Conservation (phyloP, 2,329 filamentous ascomycete genomes). For the Fusarium chaquense region DNA sequence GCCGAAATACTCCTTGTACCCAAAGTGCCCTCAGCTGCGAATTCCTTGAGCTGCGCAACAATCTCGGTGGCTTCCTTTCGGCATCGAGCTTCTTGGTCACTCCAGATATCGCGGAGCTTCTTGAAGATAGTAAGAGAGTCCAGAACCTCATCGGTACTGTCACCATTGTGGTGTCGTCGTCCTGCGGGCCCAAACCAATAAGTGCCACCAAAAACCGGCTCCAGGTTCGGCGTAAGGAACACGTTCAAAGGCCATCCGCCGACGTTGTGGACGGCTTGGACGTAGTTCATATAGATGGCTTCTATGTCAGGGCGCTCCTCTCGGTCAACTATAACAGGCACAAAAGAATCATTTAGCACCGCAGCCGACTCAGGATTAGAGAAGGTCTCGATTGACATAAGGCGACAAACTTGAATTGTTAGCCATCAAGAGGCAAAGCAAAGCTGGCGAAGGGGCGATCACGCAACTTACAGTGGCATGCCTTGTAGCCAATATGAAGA, state of each 20-base stretch:
- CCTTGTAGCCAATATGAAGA: conserved; percentile 92
- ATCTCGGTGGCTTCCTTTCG: conserved; percentile 87
- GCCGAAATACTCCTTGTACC: conserved; percentile 56
- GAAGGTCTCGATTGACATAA: conserved; percentile 95
- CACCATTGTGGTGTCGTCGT: conserved; percentile 52
- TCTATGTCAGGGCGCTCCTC: conserved; percentile 96
- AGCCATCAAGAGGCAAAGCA: conserved; percentile 26
- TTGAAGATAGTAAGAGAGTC: conserved; percentile 85
- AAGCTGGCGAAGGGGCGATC: background rate
- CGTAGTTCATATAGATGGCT: conserved; percentile 97
- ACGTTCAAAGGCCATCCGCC: conserved; percentile 97
- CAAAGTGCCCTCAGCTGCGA: conserved; percentile 87
- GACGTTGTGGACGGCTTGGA: conserved; percentile 89
- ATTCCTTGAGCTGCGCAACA: conserved; percentile 82
- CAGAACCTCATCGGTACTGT: conserved; percentile 68
- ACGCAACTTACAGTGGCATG: conserved; percentile 84
- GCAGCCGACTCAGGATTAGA: conserved; percentile 82
- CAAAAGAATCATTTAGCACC: conserved; percentile 86
- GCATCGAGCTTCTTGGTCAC: conserved; percentile 84
- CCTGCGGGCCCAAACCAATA: conserved; percentile 90
- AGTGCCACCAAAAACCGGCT: conserved; percentile 95
- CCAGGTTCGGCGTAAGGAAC: conserved; percentile 93
- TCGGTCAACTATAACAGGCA: conserved; percentile 92
- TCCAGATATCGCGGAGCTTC: conserved; percentile 82
- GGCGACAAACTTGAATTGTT: conserved; percentile 75